Base-by-base conservation (phyloP, 83 land plant genomes). In the Larix sibirica region DNA sequence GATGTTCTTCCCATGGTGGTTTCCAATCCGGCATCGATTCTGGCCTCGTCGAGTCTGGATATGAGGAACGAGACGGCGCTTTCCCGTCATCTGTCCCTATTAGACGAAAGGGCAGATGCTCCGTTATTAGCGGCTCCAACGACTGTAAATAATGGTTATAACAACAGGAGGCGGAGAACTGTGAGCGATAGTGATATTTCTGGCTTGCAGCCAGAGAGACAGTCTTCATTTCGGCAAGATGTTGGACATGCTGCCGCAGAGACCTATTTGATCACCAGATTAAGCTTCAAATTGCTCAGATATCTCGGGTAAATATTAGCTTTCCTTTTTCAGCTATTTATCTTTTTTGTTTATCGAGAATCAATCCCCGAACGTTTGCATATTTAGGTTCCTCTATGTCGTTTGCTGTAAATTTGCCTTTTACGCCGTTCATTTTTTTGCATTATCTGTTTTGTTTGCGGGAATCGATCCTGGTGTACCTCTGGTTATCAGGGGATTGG, bases 191-290 rank as follows among this genome's bases (percentile, higher is more conserved):
- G 47, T 24, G 16, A 78, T 56, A 28, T 78, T 6, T 23, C 5
- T 59, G 62, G 62, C 28, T 21, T 20, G 24, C 40, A 4, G 66
- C 28, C 12, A 60, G 3, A 2, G 31, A 56, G 61, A 26, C 81
- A 36, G 24, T 68, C 38, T 18, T 85, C 84, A 6, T 82, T 85
- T 81, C 28, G 84, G 78, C 44, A 76, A 12, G 87, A 82, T 33
- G 69, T 85, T 26, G 87, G 81, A 4, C 87, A 85, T 38, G 87
- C 87, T 18, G 87, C 87, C 40, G 42, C 87, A n/a, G 87, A 85
- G 65, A 85, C 87, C 6, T 85, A 82, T 62, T 80, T 85, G 33
- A 14, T 82, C 60, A 82, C 81, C 64, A 74, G 80, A 54, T 84
- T 85, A 38, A 42, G 47, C 63, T 75, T 85, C 71, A 82, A 36